Base-by-base conservation (phyloP, 768 basidiomycete genomes). In the Macrolepiota dolichaula region DNA sequence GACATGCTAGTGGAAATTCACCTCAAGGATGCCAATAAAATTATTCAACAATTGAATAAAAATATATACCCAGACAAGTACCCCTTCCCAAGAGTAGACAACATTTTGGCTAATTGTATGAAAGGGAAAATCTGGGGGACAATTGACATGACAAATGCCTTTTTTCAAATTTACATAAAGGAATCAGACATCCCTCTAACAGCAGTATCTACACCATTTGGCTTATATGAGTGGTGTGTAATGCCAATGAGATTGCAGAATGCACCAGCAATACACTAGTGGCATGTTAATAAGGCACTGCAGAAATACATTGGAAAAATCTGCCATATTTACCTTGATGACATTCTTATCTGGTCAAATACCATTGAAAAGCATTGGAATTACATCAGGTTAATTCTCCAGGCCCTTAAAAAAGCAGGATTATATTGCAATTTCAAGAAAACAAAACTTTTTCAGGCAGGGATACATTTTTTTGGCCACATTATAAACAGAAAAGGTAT, bases 181-280 rank as follows among this genome's bases (percentile, higher is more conserved):
- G 65, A 69, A 0, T 62, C 69, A 19, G 64, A 71, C 24, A 58
- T 69, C 2, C 64, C 67, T 10, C 65, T 65, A 22, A 79, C 77
- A 0, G 78, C 77, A 0, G 75, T 81, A 0, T 63, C 63, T 0
- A 81, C 77, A 0, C 78, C 73, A 0, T 73, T 73, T 24, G 76
- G 81, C 0, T 59, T 69, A 0, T 81, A 73, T 58, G 77, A 83
- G 51, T 82, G 74, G 73, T 37, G 65, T 1, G 79, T 79, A 1
- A 80, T 81, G 77, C 79, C 65, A 7, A 68, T 57, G 71, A 68
- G 68, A 4, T 61, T 63, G 9, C 7, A 50, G 60, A 58, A 74
- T 52, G 64, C 72, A 2, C 72, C 71, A 2, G 49, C 72, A 0
- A 70, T 72, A 13, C 73, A 77, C 29, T 73, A 77, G 42, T 61